These are phyloP conservation scores for peach (Prunus persica) DNA, from an alignment of 306 rosid species.

Conservation along the genomic window Prunus_persica_NCBIv2 NC_034011.1:6756501-6757000, in stretches of 20 bases:
- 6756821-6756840: background rate
- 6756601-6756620: slow-evolving; percentile 66
- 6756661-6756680: slow-evolving; percentile 94
- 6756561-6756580: background rate
- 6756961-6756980: slow-evolving; percentile 97
- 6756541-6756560: background rate
- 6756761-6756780: background rate
- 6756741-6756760: slow-evolving; percentile 60
- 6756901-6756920: slow-evolving; percentile 40
- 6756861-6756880: background rate
- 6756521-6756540: background rate
- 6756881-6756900: background rate
- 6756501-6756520: background rate
- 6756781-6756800: background rate
- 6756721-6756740: slow-evolving; percentile 95
- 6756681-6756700: slow-evolving; percentile 97
- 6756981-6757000: slow-evolving; percentile 92
- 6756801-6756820: background rate
- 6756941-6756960: slow-evolving; percentile 85
- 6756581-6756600: slow-evolving; percentile 13
- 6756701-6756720: slow-evolving; percentile 79
- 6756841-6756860: background rate
- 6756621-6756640: slow-evolving; percentile 98
- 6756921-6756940: slow-evolving; percentile 99
- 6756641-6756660: slow-evolving; percentile 96